Evolutionary conservation across 2,329 filamentous ascomycete species (phyloP), one percentile per base, ranked within the genome.

Genomic region (Penicillium sclerotiorum): DNA sequence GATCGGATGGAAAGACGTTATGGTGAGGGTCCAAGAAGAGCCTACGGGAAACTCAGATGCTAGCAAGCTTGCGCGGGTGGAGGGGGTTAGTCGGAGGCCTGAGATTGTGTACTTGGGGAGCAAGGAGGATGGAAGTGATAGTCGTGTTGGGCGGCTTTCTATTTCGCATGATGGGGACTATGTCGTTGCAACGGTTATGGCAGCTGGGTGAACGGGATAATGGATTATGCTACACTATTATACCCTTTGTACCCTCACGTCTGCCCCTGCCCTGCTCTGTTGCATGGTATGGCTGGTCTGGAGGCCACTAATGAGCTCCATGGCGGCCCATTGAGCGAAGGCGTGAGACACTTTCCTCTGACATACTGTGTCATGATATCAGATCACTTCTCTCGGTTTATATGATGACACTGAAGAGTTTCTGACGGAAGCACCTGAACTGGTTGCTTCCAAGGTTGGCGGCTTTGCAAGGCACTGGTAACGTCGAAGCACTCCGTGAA

Each of bases 141-240:
- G 72, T n/a, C 80, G 84, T 57, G 75, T 83, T 42, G 90, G 85
- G 12, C 77, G 82, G 62, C 67, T 96, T 37, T 93, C 87, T 52
- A 95, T 96, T 60, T 94, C 88, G 62, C 92, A 96, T 67, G 92
- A 96, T 69, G 86, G 83, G 2, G 86, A 90, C 7, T 95, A 91
- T 71, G 90, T 90, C 22, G 63, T 76, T 60, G 76, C 75, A 28
- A 75, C 70, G 8, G 73, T 75, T 46, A 55, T 76, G 47, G 71
- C 70, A 28, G 63, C 65, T 36, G 64, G 59, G 0, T 70, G 62
- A 70, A 35, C 18, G 33, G 30, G 7, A 13, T 17, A 15, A 20
- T 27, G 13, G 33, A 12, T 25, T 45, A 27, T 28, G 15, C 15
- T 30, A 11, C 18, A 30, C 25, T 42, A 17, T 20, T 32, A 25